Evolutionary conservation across 345 rosid species (phyloP).

Genomic region (Angophora floribunda): DNA sequence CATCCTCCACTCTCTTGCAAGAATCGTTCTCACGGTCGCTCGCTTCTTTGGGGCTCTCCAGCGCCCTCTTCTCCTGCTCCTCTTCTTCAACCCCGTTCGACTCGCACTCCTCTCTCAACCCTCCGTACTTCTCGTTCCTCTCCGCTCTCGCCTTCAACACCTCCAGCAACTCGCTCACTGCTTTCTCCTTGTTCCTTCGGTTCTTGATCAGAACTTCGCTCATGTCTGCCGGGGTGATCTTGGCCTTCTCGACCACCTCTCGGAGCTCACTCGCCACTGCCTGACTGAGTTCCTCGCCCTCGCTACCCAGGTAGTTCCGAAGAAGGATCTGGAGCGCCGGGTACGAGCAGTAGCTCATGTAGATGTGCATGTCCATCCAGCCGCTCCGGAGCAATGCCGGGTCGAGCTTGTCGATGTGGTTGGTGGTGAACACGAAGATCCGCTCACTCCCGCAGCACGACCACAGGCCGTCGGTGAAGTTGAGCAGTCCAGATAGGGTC

Average conservation of each 20-base stretch:
- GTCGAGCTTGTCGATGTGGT: background rate
- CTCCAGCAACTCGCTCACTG: background rate
- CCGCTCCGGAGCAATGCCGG: conserved; percentile 44
- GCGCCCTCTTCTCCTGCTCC: conserved; percentile 1
- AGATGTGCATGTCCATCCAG: background rate
- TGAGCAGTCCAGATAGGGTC: conserved; percentile 77
- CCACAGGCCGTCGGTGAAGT: conserved; percentile 93
- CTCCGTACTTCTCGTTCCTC: background rate
- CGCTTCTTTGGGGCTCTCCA: background rate
- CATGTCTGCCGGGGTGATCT: background rate
- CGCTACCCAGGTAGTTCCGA: background rate
- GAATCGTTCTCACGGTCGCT: background rate
- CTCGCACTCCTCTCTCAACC: background rate
- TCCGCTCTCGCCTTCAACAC: background rate
- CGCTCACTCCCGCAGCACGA: conserved; percentile 86
- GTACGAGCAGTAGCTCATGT: background rate
- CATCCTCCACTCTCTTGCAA: background rate
- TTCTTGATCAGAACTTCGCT: conserved; percentile 46
- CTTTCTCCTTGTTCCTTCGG: conserved; percentile 21
- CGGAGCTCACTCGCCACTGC: conserved; percentile 21
- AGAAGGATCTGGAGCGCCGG: conserved; percentile 31
- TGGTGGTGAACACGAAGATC: background rate
- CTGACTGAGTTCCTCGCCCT: background rate
- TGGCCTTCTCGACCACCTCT: conserved; percentile 4
- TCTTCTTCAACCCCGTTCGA: background rate